These are phyloP conservation scores for Scheffersomyces segobiensis DNA, from an alignment of 1,139 yeast species.

Conservation along the genomic window DNA sequence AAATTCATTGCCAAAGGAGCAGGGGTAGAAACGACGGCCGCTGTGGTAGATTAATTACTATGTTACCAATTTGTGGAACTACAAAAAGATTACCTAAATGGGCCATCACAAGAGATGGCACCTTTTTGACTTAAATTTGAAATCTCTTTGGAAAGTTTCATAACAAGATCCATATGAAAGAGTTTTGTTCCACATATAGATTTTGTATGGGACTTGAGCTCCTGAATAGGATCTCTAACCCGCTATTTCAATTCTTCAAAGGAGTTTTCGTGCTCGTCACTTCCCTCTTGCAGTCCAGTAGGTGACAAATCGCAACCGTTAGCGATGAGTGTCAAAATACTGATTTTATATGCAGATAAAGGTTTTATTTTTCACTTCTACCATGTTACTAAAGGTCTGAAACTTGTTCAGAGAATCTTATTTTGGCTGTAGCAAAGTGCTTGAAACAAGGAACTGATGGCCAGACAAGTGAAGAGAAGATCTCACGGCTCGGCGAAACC, in stretches of 20 bases:
- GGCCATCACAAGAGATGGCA: not conserved
- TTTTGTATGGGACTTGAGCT: not conserved
- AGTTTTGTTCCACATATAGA: not conserved
- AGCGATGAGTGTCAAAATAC: not conserved
- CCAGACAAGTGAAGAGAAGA: slow-evolving; percentile 9
- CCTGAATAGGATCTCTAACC: not conserved
- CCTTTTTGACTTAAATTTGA: not conserved
- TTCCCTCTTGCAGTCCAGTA: not conserved
- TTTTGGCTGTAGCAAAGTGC: not conserved
- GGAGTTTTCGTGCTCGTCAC: not conserved
- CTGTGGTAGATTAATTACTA: not conserved
- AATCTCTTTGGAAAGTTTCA: not conserved
- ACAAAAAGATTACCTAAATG: not conserved
- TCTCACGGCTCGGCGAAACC: slow-evolving; percentile 1
- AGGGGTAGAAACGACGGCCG: not conserved
- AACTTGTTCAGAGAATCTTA: not conserved
- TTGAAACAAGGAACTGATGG: slow-evolving; percentile 3
- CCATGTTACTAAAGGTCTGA: not conserved
- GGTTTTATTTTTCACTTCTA: not conserved
- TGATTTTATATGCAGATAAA: not conserved
- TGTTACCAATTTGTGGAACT: not conserved
- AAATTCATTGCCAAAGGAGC: not conserved
- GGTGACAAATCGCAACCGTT: not conserved
- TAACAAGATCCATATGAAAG: not conserved
- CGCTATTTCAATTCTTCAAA: not conserved